These are phyloP conservation scores for Colletotrichum sp. DNA, from an alignment of 2,329 filamentous ascomycete genomes.

Conservation along the genomic window DNA sequence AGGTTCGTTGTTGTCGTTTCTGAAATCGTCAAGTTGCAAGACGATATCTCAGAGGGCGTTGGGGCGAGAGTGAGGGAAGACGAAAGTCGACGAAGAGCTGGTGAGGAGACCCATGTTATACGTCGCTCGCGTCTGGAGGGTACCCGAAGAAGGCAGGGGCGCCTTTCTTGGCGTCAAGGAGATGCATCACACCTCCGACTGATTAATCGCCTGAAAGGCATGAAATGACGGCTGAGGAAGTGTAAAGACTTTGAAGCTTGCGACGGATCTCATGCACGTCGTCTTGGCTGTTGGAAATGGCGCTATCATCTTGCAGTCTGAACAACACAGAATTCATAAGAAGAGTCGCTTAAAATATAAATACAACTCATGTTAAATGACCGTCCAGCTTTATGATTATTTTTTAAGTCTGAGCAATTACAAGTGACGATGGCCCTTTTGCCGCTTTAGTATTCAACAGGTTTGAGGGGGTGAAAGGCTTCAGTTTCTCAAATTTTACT, in stretches of 20 bases:
- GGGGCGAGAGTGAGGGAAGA: accelerated
- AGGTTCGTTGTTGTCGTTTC: neutral
- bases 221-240: accelerated
- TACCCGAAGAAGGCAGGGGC: neutral
- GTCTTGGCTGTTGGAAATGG: accelerated
- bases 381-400: accelerated
- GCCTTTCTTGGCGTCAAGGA: accelerated
- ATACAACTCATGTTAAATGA: accelerated
- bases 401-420: accelerated
- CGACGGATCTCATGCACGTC: accelerated
- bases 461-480: accelerated
- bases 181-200: neutral
- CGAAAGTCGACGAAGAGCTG: accelerated
- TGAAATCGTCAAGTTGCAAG: neutral
- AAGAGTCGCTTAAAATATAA: accelerated
- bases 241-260: neutral
- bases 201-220: neutral
- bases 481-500: neutral
- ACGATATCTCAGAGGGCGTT: accelerated
- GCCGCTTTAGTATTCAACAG: accelerated
- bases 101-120: neutral
- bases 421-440: accelerated
- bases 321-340: accelerated
- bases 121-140: accelerated
- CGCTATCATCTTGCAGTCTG: accelerated